Evolutionary conservation across 805 yeast genomes (phyloP).

Genomic region (Candida tammaniensis): DNA sequence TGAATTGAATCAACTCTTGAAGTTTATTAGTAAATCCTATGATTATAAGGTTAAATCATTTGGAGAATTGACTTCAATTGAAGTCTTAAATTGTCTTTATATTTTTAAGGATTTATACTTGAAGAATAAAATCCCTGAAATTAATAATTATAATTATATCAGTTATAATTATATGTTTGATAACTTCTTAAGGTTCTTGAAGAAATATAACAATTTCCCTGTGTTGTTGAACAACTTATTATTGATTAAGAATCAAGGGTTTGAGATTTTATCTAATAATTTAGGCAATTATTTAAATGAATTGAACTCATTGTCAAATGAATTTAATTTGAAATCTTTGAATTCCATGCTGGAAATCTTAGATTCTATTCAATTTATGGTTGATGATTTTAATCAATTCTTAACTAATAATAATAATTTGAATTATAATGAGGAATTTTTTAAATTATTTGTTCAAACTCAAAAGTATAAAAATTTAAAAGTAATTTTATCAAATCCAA

Average conservation of each 20-base stretch:
- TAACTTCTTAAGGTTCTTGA: constrained; percentile 15
- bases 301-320: constrained; percentile 18
- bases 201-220: constrained; percentile 17
- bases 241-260: constrained; percentile 11
- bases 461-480: constrained; percentile 22
- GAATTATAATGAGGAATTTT: constrained; percentile 14
- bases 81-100: constrained; percentile 25
- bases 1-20: constrained; percentile 20
- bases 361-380: constrained; percentile 14
- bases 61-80: constrained; percentile 22
- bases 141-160: constrained; percentile 15
- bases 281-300: constrained; percentile 16
- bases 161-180: constrained; percentile 22
- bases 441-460: constrained; percentile 21
- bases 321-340: constrained; percentile 18
- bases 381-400: constrained; percentile 17
- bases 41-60: constrained; percentile 19
- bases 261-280: constrained; percentile 9
- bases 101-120: constrained; percentile 21
- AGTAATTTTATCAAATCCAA: constrained; percentile 15
- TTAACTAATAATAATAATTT: constrained; percentile 12
- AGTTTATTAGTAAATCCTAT: constrained; percentile 20
- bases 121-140: constrained; percentile 16
- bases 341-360: constrained; percentile 16
- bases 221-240: constrained; percentile 16